Conservation (phyloP, 176 grass and related monocot genomes). For the Oryza longistaminata region DNA sequence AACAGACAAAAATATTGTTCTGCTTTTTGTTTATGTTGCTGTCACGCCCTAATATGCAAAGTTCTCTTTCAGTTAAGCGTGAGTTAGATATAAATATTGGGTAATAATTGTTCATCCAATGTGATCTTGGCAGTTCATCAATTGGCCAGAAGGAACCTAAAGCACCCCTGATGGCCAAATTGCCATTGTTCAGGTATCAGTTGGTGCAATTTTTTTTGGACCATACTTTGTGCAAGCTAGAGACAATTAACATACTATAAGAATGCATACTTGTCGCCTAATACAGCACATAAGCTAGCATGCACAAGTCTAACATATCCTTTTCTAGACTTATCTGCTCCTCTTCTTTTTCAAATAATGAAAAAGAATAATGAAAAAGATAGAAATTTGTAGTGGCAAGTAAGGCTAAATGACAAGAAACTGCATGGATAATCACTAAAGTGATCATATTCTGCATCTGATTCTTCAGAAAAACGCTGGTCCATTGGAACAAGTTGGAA, state of each 20-base stretch:
- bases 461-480: neutral
- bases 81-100: slow-evolving; percentile 14
- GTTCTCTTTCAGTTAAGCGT: slow-evolving; percentile 33
- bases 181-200: slow-evolving; percentile 35
- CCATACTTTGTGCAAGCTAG: slow-evolving; percentile 40
- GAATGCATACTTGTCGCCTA: slow-evolving; percentile 26
- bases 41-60: slow-evolving; percentile 35
- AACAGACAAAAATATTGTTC: slow-evolving; percentile 35
- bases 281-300: slow-evolving; percentile 29
- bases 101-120: slow-evolving; percentile 24
- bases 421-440: neutral
- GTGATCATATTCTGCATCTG: neutral
- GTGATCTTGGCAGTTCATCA: slow-evolving; percentile 40
- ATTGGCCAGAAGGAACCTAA: slow-evolving; percentile 46
- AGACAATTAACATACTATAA: slow-evolving; percentile 33
- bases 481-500: slow-evolving; percentile 2
- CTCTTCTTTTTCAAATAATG: neutral
- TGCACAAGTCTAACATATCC: slow-evolving; percentile 36
- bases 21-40: slow-evolving; percentile 50
- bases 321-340: slow-evolving; percentile 18
- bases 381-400: neutral
- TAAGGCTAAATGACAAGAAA: neutral
- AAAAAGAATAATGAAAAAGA: too few relatives aligned
- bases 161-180: slow-evolving; percentile 37
- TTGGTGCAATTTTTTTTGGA: slow-evolving; percentile 21